phyloP scores from a whole-genome alignment of 768 basidiomycete species.

The Pholiota conissans region DNA sequence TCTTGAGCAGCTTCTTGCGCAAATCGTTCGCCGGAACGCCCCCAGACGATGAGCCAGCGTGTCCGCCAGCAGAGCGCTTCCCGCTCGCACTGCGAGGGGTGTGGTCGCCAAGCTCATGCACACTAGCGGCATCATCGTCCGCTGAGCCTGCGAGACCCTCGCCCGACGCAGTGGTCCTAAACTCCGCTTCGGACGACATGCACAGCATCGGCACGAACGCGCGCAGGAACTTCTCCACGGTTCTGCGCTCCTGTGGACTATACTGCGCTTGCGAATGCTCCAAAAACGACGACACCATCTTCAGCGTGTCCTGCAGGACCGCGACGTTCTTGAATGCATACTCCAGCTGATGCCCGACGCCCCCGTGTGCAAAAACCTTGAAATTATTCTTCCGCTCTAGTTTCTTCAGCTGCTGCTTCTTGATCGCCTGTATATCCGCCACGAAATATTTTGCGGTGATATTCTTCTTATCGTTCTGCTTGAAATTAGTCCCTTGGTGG shows the following conservation, averaged over 20 bases:
- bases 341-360: conserved; percentile 71
- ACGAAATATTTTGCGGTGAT: conserved; percentile 86
- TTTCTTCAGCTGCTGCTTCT: conserved; percentile 53
- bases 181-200: conserved; percentile 62
- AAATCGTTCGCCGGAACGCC: conserved; percentile 66
- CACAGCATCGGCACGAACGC: conserved; percentile 83
- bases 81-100: conserved; percentile 38
- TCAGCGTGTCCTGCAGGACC: conserved; percentile 85
- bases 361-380: conserved; percentile 43
- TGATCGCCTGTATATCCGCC: conserved; percentile 70
- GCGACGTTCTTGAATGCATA: conserved; percentile 75
- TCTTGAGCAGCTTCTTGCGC: conserved; percentile 78
- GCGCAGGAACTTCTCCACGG: conserved; percentile 83
- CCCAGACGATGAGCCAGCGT: conserved; percentile 38
- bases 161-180: conserved; percentile 63
- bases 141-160: conserved; percentile 39
- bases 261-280: conserved; percentile 83
- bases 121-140: conserved; percentile 36
- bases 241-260: conserved; percentile 73
- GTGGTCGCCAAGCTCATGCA: conserved; percentile 28
- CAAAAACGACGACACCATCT: conserved; percentile 88
- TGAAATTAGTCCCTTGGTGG: conserved; percentile 94
- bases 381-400: conserved; percentile 33
- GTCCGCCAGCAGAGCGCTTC: conserved; percentile 45
- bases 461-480: conserved; percentile 92